A percentile compares a stretch with the other conserved stretches of the same genome.
phyloP scores from a whole-genome alignment of 148 eudicot genomes.

The Heliosperma pusillum region DNA sequence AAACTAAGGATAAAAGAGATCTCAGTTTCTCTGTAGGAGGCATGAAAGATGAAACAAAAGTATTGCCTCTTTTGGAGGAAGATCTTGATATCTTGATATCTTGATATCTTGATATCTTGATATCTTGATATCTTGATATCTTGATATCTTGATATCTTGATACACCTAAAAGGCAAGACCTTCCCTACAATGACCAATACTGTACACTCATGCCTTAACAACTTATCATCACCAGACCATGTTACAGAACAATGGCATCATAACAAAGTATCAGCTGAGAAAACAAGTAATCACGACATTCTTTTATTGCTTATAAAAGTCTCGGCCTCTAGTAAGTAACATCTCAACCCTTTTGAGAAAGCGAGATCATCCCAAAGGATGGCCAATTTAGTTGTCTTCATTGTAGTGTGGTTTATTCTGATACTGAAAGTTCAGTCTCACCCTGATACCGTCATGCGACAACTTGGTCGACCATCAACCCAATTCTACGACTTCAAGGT shows the following conservation, averaged over 20 bases:
- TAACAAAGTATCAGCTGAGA: neutral
- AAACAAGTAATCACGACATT: constrained; percentile 12
- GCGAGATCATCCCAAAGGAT: constrained; percentile 10
- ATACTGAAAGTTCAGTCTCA: constrained; percentile 19
- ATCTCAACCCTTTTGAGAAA: neutral
- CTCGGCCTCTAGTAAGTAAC: neutral
- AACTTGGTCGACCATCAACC: constrained; percentile 29
- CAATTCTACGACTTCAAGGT: constrained; percentile 58
- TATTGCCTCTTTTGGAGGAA: constrained; percentile 10
- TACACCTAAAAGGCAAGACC: constrained; percentile 16
- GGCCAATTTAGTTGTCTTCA: constrained; percentile 15
- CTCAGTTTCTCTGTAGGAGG: constrained; percentile 7
- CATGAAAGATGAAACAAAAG: constrained; percentile 19
- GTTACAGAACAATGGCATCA: constrained; percentile 27
- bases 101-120: too few species aligned
- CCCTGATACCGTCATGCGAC: constrained; percentile 3
- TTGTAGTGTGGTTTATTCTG: constrained; percentile 19
- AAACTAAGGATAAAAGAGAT: constrained; percentile 5
- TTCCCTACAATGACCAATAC: constrained; percentile 25
- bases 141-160: too few species aligned
- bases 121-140: too few species aligned
- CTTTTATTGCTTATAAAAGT: constrained; percentile 18
- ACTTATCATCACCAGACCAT: constrained; percentile 30
- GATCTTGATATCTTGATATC: too few species aligned
- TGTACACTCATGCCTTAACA: constrained; percentile 30